phyloP scores from a whole-genome alignment of 169 alveolate genomes.

The Plasmodium fragile region DNA sequence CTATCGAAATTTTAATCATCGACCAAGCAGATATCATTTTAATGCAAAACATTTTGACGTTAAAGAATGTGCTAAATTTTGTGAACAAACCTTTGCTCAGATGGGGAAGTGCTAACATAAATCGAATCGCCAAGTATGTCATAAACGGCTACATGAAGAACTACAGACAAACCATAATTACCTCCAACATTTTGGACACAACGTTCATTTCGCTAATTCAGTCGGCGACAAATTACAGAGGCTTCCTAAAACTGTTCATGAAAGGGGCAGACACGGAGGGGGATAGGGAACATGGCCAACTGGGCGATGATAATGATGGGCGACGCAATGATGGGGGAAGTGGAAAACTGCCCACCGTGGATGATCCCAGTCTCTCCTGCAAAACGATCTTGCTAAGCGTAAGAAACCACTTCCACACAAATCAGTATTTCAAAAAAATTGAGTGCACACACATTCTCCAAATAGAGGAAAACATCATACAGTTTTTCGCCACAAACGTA shows the following conservation, averaged over 20 bases:
- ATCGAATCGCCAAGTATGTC: slow-evolving; percentile 61
- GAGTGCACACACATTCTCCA: slow-evolving; percentile 44
- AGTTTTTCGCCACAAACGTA: slow-evolving; percentile 50
- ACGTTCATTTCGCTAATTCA: slow-evolving; percentile 66
- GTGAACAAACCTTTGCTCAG: slow-evolving; percentile 63
- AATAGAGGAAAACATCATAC: slow-evolving; percentile 49
- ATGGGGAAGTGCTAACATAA: slow-evolving; percentile 71
- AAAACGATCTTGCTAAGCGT: slow-evolving; percentile 18
- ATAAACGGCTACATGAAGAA: slow-evolving; percentile 63
- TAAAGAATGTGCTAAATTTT: slow-evolving; percentile 62
- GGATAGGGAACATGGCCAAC: neutral
- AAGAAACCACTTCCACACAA: slow-evolving; percentile 20
- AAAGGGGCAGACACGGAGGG: neutral
- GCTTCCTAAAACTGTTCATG: slow-evolving; percentile 44
- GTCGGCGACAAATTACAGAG: slow-evolving; percentile 27
- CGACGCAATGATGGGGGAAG: neutral
- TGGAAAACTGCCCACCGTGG: neutral
- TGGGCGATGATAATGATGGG: neutral
- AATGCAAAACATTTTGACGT: slow-evolving; percentile 87
- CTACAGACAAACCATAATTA: slow-evolving; percentile 70
- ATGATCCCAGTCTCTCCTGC: neutral
- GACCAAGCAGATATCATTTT: slow-evolving; percentile 90
- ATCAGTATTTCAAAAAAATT: slow-evolving; percentile 67
- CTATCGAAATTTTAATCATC: slow-evolving; percentile 88
- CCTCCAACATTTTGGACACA: slow-evolving; percentile 53